Conservation (phyloP, 495 filamentous ascomycete genomes). For the Penicillium tannophilum region DNA sequence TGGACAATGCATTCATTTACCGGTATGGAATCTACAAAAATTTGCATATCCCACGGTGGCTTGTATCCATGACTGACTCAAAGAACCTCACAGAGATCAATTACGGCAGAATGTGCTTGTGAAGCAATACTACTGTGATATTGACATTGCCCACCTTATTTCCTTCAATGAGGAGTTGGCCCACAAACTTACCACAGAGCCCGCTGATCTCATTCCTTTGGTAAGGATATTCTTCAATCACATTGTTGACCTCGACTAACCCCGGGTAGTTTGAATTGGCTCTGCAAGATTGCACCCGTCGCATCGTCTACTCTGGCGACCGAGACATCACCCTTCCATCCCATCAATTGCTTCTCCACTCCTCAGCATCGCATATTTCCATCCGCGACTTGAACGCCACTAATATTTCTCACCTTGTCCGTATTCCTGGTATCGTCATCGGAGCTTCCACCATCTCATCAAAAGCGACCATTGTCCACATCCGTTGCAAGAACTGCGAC, state of each 20-base stretch:
- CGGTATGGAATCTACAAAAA: slow-evolving; percentile 53
- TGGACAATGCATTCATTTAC: slow-evolving; percentile 97
- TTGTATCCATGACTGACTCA: slow-evolving; percentile 20
- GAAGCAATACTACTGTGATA: slow-evolving; percentile 94
- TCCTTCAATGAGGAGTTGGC: slow-evolving; percentile 97
- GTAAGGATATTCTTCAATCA: slow-evolving; percentile 48
- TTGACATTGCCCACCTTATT: slow-evolving; percentile 95
- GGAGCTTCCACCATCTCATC: slow-evolving; percentile 95
- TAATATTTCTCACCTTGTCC: slow-evolving; percentile 91
- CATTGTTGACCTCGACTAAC: slow-evolving; percentile 7
- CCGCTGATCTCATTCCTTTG: slow-evolving; percentile 88
- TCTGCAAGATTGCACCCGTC: slow-evolving; percentile 84
- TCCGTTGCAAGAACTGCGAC: slow-evolving; percentile 88
- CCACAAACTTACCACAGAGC: slow-evolving; percentile 86
- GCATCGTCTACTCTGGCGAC: slow-evolving; percentile 83
- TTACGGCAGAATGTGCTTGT: slow-evolving; percentile 93
- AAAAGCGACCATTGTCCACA: slow-evolving; percentile 83
- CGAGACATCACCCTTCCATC: slow-evolving; percentile 69
- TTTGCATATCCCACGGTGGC: slow-evolving; percentile 11
- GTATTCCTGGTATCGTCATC: slow-evolving; percentile 97
- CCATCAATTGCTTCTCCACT: slow-evolving; percentile 96
- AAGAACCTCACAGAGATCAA: slow-evolving; percentile 69
- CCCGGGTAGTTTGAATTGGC: slow-evolving; percentile 80
- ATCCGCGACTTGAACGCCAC: slow-evolving; percentile 93
- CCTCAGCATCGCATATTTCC: slow-evolving; percentile 82